Base-by-base conservation (phyloP, 257 asterid species). In the Ilex aquifolium region DNA sequence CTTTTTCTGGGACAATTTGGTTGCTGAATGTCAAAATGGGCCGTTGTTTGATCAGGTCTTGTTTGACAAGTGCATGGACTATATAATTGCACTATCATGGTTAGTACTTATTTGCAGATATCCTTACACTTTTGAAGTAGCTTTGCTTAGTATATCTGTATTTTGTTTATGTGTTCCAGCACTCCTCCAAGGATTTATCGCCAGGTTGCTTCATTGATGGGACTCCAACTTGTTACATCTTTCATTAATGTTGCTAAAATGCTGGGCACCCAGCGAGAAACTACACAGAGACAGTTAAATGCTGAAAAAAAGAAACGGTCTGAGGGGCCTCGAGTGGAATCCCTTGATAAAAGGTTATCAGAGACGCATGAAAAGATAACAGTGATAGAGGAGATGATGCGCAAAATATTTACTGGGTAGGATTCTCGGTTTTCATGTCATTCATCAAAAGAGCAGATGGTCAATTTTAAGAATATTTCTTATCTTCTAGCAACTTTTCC, bases 171-270 rank as follows among this genome's bases (percentile, higher is more conserved):
- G 65, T 64, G 44, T 78, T 66, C 51, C 82, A 93, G 99, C 76
- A 93, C 99, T 59, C 99, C 99, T 62, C 99, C 99, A 46, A 93
- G 99, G 82, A 80, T 60, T 71, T 93, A 83, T 75, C 99, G 99
- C 57, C 95, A 81, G 74, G 77, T 82, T 66, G 97, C 97, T 71
- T 87, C 99, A 60, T 59, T 93, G 76, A 84, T 90, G 87, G 99
- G 99, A 56, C 95, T 93, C 72, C 99, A 90, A 76, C 95, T 93
- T 64, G 99, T 93, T 65, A 82, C 95, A 48, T 93, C 99, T 75
- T 93, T 90, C 84, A 90, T 93, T 69, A 88, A 84, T 76, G 85
- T 90, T 31, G 88, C 99, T 54, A 93, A 87, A 82, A 73, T 78
- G 73, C 96, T 93, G 72, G 88, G 92, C 61, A 69, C 88, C 31